These are phyloP conservation scores for Phytopythium aichiense DNA, from an alignment of 352 stramenopile species.

Conservation along the genomic window DNA sequence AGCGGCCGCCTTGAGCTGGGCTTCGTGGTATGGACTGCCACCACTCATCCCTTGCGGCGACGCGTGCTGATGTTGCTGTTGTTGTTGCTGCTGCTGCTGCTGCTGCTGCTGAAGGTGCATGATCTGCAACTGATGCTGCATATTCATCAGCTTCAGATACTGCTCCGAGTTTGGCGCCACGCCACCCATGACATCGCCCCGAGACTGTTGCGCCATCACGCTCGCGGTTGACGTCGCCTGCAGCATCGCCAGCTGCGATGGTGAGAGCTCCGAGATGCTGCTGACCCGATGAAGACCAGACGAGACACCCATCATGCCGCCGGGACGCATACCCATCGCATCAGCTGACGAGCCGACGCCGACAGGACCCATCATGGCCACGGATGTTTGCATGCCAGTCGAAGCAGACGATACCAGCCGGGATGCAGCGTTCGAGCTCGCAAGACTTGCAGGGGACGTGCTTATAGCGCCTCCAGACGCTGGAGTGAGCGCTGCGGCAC, in stretches of 20 bases:
- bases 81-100: background rate
- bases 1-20: slow-evolving; percentile 38
- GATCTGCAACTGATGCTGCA: slow-evolving; percentile 86
- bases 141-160: slow-evolving; percentile 82
- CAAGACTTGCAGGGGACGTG: slow-evolving; percentile 11
- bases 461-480: slow-evolving; percentile 4
- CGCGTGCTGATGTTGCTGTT: slow-evolving; percentile 19
- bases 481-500: background rate
- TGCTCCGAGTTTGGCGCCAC: slow-evolving; percentile 55
- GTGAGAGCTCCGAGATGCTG: slow-evolving; percentile 32
- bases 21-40: slow-evolving; percentile 42
- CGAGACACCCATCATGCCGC: background rate
- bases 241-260: slow-evolving; percentile 28
- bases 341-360: slow-evolving; percentile 10
- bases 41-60: slow-evolving; percentile 35
- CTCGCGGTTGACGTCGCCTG: slow-evolving; percentile 8
- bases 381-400: slow-evolving; percentile 17
- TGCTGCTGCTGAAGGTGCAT: slow-evolving; percentile 79
- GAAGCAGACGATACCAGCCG: slow-evolving; percentile 16
- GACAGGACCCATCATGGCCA: slow-evolving; percentile 5
- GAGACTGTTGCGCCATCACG: slow-evolving; percentile 20
- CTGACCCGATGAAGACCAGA: slow-evolving; percentile 4
- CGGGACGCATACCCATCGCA: background rate
- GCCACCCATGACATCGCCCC: slow-evolving; percentile 39
- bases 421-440: slow-evolving; percentile 13